These are phyloP conservation scores for Pelargonium myrrhifolium DNA, from an alignment of 441 rosid genomes.

Conservation along the genomic window DNA sequence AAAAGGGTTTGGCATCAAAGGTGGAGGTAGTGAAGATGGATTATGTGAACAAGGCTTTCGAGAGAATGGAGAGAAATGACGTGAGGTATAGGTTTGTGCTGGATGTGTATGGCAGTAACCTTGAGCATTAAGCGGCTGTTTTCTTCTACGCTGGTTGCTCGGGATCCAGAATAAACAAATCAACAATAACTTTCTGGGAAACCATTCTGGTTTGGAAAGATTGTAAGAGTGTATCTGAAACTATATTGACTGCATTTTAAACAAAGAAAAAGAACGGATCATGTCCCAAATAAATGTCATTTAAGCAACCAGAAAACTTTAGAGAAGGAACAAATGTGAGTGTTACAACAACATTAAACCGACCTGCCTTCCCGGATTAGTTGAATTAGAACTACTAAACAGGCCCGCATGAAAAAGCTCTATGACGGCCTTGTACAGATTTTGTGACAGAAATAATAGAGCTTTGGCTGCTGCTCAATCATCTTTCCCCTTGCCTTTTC, in stretches of 20 bases:
- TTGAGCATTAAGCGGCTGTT: constrained; percentile 2
- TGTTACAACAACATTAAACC: background rate
- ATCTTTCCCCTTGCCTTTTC: constrained; percentile 72
- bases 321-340: background rate
- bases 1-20: constrained; percentile 32
- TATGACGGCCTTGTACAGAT: background rate
- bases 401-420: background rate
- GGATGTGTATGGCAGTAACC: constrained; percentile 35
- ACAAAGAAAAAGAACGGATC: background rate
- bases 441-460: background rate
- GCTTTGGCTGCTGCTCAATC: constrained; percentile 26
- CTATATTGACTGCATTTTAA: background rate
- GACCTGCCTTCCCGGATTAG: background rate
- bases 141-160: background rate
- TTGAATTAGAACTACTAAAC: background rate
- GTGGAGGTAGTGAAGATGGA: constrained; percentile 38
- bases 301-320: background rate
- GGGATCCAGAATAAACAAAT: too few species aligned
- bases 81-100: constrained; percentile 37
- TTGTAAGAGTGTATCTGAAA: background rate
- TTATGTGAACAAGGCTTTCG: constrained; percentile 33
- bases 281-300: background rate
- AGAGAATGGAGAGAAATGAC: constrained; percentile 41
- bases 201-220: background rate
- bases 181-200: background rate